These are phyloP conservation scores for Pistacia vera DNA, from an alignment of 345 rosid species.

Conservation along the genomic window DNA sequence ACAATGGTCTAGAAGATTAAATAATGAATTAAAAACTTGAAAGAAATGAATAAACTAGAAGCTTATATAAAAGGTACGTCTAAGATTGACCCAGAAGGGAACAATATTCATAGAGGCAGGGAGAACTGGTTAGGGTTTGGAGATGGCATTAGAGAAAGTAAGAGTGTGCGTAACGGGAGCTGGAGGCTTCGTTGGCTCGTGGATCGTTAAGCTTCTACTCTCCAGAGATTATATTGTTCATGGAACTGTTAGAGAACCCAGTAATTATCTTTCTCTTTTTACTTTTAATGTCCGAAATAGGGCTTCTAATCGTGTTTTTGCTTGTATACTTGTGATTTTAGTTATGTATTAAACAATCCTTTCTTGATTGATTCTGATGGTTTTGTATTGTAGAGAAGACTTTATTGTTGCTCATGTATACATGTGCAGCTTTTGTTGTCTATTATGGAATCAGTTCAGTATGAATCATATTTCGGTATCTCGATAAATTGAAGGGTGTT, in stretches of 20 bases:
- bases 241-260: slow-evolving; percentile 63
- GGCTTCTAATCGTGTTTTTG: too few species aligned
- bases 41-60: too few species aligned
- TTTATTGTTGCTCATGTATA: too few species aligned
- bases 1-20: too few species aligned
- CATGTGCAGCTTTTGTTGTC: not conserved
- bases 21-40: too few species aligned
- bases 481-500: not conserved
- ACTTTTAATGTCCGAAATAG: too few species aligned
- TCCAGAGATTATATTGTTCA: slow-evolving; percentile 56
- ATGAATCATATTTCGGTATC: not conserved
- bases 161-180: slow-evolving; percentile 75
- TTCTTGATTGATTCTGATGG: not conserved
- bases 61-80: too few species aligned
- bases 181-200: slow-evolving; percentile 66
- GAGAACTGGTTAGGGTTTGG: too few species aligned
- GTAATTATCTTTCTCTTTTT: slow-evolving; percentile 18
- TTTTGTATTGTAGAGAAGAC: not conserved
- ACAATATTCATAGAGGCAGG: too few species aligned
- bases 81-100: too few species aligned
- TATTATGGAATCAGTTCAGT: not conserved
- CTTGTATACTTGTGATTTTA: too few species aligned
- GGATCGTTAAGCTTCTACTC: slow-evolving; percentile 65
- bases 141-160: slow-evolving; percentile 32
- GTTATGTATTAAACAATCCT: too few species aligned